Base-by-base conservation (phyloP, 1,284 basidiomycete genomes). In the Lentinus polychrous region DNA sequence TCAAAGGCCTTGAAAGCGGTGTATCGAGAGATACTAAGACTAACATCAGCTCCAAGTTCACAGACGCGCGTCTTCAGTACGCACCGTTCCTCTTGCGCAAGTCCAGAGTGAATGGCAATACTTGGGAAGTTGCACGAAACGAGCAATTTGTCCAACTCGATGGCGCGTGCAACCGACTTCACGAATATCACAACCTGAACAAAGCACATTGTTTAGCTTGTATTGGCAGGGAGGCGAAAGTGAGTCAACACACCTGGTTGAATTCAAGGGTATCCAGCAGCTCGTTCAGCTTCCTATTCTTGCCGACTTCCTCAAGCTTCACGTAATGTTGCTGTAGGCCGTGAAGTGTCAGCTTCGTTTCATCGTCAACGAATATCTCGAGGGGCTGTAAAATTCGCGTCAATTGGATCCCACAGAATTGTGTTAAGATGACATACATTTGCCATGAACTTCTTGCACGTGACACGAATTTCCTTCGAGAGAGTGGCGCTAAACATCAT, bases 401-500 rank as follows among this genome's bases (percentile, higher is more conserved):
- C 53, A 55, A 41, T 57, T 43, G 7, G 15, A 14, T 3, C 5
- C 15, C 40, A 42, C 7, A 22, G 61, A 18, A 43, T 27, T 34
- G 53, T 37, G 35, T 32, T 22, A 43, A 33, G 42, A 15, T 46
- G 11, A 78, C 91, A 59, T 62, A 97, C 95, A 68, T 93, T 97
- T 49, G 93, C 91, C 96, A 99, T 99, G 69, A 99, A 99, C 71
- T 99, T 99, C 75, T 99, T 99, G 82, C 96, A 99, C 0, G 94
- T 98, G 6, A 86, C 81, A 50, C 96, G 82, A 53, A 99, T 95
- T 57, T 99, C 96, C 77, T 99, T 99, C 50, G 93, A 84, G 53
- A 99, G 74, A 0, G 96, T 99, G 41, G 96, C 96, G 60, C 92
- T 95, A 78, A 99, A 99, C 96, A 99, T 99, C 96, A 99, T 99